phyloP scores from a whole-genome alignment of 2,329 filamentous ascomycete species.

The Sporothrix globosa region DNA sequence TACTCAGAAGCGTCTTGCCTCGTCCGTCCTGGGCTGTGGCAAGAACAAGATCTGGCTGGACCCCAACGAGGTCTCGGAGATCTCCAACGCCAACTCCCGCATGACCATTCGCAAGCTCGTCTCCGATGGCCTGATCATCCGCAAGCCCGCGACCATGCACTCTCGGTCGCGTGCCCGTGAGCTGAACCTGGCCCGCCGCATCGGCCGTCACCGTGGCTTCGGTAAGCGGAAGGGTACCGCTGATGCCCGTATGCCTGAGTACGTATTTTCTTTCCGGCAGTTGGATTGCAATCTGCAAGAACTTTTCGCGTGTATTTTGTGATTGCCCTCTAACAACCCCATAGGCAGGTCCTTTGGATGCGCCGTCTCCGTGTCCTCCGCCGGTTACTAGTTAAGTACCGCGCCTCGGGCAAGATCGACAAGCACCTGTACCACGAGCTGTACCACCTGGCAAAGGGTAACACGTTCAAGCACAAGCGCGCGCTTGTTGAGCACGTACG shows the following conservation, averaged over 20 bases:
- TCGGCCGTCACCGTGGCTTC: conserved; percentile 97
- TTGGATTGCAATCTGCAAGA: not conserved
- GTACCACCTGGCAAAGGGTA: conserved; percentile 99
- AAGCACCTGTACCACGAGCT: conserved; percentile 99
- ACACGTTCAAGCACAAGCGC: conserved; percentile 99
- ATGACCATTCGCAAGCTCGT: conserved; percentile 99
- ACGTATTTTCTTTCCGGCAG: conserved; percentile 48
- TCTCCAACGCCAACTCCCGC: conserved; percentile 99
- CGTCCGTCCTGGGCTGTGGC: conserved; percentile 97
- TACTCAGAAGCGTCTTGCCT: conserved; percentile 99
- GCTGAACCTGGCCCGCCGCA: conserved; percentile 89
- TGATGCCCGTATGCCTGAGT: conserved; percentile 98
- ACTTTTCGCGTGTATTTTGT: not conserved
- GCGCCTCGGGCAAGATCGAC: conserved; percentile 99
- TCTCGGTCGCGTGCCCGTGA: conserved; percentile 94
- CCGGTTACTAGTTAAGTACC: conserved; percentile 99
- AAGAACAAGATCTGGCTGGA: conserved; percentile 99
- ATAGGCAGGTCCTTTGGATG: conserved; percentile 97
- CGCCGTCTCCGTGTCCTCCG: conserved; percentile 98
- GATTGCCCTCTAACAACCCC: conserved; percentile 16
- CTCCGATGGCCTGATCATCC: conserved; percentile 99
- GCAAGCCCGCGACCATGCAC: conserved; percentile 99
- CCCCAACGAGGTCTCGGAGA: conserved; percentile 98
- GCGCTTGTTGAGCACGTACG: conserved; percentile 99
- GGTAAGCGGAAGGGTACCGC: conserved; percentile 99